phyloP scores from a whole-genome alignment of 495 filamentous ascomycete genomes.

The Podospora appendiculata region DNA sequence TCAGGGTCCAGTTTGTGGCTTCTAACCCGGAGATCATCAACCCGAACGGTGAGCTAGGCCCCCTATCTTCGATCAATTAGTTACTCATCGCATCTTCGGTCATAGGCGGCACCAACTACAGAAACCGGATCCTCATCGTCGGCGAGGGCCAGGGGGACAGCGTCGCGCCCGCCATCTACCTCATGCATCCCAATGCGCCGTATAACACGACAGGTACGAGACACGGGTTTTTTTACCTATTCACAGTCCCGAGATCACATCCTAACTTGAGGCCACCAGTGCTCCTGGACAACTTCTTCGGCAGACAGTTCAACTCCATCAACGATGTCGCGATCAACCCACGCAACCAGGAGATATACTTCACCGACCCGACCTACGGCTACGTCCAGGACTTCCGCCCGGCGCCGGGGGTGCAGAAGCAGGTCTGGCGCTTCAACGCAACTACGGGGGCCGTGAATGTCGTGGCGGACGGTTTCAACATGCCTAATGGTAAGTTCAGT shows the following conservation, averaged over 20 bases:
- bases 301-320: constrained; percentile 52
- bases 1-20: constrained; percentile 29
- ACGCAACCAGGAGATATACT: constrained; percentile 48
- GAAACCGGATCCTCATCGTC: constrained; percentile 32
- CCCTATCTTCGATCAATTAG: not conserved
- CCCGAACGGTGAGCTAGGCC: constrained; percentile 33
- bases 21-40: constrained; percentile 34
- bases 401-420: constrained; percentile 39
- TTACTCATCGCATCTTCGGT: constrained; percentile 3
- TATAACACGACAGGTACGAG: constrained; percentile 39
- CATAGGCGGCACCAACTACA: constrained; percentile 37
- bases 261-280: constrained; percentile 7
- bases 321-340: constrained; percentile 48
- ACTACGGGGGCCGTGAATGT: constrained; percentile 36
- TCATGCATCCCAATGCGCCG: constrained; percentile 37
- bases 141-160: constrained; percentile 38
- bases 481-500: constrained; percentile 38
- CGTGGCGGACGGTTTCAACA: constrained; percentile 47
- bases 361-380: constrained; percentile 55
- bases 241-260: not conserved
- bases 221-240: not conserved
- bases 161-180: constrained; percentile 28
- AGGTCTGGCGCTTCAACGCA: constrained; percentile 48
- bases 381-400: constrained; percentile 48
- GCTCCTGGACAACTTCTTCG: constrained; percentile 42